Percentiles rank a stretch among this genome's conserved stretches.
phyloP scores from a whole-genome alignment of 148 eudicot genomes.

The Drosera capensis region DNA sequence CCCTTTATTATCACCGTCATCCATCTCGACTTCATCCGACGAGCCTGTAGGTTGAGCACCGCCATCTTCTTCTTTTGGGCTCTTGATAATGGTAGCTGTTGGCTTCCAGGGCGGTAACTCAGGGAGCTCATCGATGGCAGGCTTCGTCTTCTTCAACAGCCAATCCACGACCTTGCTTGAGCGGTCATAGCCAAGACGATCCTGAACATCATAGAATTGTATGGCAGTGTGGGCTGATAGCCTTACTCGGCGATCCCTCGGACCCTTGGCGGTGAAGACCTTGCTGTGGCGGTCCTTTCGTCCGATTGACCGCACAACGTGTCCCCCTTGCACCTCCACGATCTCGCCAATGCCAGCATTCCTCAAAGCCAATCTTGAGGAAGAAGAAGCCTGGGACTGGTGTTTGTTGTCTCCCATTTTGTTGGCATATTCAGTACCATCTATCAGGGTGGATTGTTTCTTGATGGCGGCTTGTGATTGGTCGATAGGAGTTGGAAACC shows the following conservation, averaged over 20 bases:
- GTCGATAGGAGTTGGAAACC: too few species aligned
- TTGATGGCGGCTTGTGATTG: too few species aligned
- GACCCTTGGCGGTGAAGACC: constrained; percentile 33
- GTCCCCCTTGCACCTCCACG: constrained; percentile 33
- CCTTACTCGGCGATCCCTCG: constrained; percentile 31
- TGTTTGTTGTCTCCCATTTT: neutral
- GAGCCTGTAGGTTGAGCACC: neutral
- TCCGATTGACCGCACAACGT: constrained; percentile 26
- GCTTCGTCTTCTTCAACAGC: constrained; percentile 28
- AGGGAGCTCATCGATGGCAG: constrained; percentile 24
- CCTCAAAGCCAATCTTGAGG: neutral
- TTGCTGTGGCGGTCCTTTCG: constrained; percentile 40
- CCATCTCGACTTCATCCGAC: constrained; percentile 2
- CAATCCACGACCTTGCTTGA: constrained; percentile 41
- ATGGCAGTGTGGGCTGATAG: constrained; percentile 35
- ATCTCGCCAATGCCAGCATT: constrained; percentile 12
- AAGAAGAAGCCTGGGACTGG: neutral
- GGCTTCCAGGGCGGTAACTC: constrained; percentile 23
- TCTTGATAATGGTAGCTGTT: neutral
- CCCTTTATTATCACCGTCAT: constrained; percentile 4
- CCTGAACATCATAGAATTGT: constrained; percentile 39
- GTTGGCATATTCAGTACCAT: neutral
- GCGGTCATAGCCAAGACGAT: constrained; percentile 31
- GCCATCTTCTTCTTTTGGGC: neutral
- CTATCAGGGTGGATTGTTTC: too few species aligned